These are phyloP conservation scores for Penicillium flavigenum DNA, from an alignment of 495 filamentous ascomycete species.

Conservation along the genomic window DNA sequence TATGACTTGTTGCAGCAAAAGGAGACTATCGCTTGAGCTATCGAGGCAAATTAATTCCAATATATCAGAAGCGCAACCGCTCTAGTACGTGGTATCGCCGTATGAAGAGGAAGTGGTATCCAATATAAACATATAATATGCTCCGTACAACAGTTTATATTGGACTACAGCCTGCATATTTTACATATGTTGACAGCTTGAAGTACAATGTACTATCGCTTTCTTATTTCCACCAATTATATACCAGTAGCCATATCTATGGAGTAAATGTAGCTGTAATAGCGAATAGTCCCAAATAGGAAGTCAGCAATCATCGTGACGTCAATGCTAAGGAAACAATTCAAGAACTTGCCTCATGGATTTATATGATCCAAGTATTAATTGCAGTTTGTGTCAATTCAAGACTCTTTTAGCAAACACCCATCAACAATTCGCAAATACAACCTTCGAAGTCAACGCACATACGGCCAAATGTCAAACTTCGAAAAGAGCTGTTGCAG, in stretches of 20 bases:
- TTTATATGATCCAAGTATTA: not conserved
- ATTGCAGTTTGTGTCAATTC: not conserved
- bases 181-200: too few relatives aligned
- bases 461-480: conserved; percentile 14
- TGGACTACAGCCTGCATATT: too few relatives aligned
- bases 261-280: too few relatives aligned
- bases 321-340: not conserved
- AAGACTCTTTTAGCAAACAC: too few relatives aligned
- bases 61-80: not conserved
- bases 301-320: not conserved
- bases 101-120: too few relatives aligned
- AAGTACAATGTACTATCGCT: too few relatives aligned
- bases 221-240: too few relatives aligned
- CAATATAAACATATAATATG: too few relatives aligned
- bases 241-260: too few relatives aligned
- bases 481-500: not conserved
- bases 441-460: not conserved
- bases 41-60: not conserved
- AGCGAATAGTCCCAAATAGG: not conserved
- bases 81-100: not conserved
- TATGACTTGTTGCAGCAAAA: conserved; percentile 37
- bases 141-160: too few relatives aligned
- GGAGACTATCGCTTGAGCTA: conserved; percentile 27
- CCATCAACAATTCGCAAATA: not conserved
- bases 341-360: not conserved